Percentiles rank a stretch among this genome's conserved stretches.
phyloP scores from a whole-genome alignment of 805 yeast genomes.

The Hanseniaspora vineae region DNA sequence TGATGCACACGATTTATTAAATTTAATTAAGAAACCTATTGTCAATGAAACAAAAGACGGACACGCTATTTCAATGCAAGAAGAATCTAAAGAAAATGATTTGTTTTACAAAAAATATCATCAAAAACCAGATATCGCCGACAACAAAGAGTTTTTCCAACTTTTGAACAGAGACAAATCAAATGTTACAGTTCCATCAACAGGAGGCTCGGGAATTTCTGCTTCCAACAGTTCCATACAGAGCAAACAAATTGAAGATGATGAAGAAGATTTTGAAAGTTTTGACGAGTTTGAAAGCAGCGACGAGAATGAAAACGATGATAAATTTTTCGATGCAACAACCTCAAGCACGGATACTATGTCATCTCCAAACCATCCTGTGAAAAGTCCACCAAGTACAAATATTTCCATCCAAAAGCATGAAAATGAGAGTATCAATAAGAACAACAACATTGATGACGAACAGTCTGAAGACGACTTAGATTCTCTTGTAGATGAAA shows the following conservation, averaged over 20 bases:
- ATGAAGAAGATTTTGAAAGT: conserved; percentile 4
- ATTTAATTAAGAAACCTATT: conserved; percentile 5
- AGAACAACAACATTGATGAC: neutral
- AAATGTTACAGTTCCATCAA: conserved; percentile 4
- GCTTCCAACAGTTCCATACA: conserved; percentile 1
- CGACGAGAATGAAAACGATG: neutral
- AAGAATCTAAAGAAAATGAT: neutral
- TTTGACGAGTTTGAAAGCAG: conserved; percentile 10
- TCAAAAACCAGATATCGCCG: neutral
- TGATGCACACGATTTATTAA: conserved; percentile 10
- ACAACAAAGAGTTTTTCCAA: neutral
- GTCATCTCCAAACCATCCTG: neutral
- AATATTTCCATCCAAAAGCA: too few relatives aligned
- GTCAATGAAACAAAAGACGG: too few relatives aligned
- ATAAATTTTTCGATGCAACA: neutral
- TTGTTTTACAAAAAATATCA: neutral
- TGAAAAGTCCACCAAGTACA: too few relatives aligned
- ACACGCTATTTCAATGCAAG: too few relatives aligned
- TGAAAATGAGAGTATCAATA: too few relatives aligned
- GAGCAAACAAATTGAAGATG: conserved; percentile 7
- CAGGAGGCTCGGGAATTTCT: conserved; percentile 11
- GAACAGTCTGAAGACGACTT: conserved; percentile 1
- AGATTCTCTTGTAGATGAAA: neutral
- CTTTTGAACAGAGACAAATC: conserved; percentile 3
- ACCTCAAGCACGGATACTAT: neutral